Conservation (phyloP, 2,329 filamentous ascomycete genomes). For the Ascochyta lentis region DNA sequence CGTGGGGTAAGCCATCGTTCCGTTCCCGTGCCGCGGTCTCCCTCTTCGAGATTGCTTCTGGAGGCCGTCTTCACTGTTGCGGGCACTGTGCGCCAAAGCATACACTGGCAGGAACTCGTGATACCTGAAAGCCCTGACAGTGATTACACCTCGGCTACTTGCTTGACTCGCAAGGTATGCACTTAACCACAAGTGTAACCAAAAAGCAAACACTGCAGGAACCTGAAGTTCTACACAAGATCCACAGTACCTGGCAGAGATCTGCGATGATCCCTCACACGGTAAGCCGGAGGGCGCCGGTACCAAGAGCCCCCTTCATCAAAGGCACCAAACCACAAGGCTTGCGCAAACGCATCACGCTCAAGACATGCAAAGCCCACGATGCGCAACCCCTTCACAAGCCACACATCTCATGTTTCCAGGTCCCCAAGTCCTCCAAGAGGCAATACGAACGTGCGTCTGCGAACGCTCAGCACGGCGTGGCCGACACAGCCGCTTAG, state of each 20-base stretch:
- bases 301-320: neutral
- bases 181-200: conserved; percentile 1
- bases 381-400: conserved; percentile 5
- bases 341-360: conserved; percentile 1
- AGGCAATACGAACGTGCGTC: conserved; percentile 5
- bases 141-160: neutral
- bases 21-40: conserved; percentile 12
- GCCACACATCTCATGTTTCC: conserved; percentile 3
- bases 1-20: conserved; percentile 14
- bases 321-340: neutral
- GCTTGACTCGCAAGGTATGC: neutral
- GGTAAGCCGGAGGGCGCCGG: conserved; percentile 20
- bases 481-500: conserved; percentile 11
- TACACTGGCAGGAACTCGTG: neutral
- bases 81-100: neutral
- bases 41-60: neutral
- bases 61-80: neutral
- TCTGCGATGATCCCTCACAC: conserved; percentile 21
- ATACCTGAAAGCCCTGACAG: neutral
- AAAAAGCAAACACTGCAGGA: conserved; percentile 1
- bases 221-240: conserved; percentile 4
- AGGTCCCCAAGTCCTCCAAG: neutral
- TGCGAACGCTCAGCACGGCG: conserved; percentile 11
- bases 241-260: conserved; percentile 28
- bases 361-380: conserved; percentile 2